A percentile compares a stretch with the other conserved stretches of the same genome.
These are phyloP conservation scores for Termitomyces sp. DNA, from an alignment of 768 basidiomycete genomes.

Conservation along the genomic window DNA sequence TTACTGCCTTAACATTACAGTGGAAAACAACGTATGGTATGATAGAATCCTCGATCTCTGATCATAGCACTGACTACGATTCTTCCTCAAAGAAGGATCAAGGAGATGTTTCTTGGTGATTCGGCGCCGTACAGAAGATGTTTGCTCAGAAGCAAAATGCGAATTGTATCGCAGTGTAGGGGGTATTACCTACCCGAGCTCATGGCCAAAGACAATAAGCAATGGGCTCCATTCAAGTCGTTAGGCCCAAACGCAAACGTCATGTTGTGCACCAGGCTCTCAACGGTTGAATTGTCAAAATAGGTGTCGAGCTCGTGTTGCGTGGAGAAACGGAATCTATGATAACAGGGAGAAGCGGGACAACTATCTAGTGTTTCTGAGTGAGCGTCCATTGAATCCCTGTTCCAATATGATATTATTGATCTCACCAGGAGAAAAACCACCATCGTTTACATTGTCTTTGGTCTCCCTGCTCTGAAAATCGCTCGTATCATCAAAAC, in stretches of 20 bases:
- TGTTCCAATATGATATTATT: not conserved
- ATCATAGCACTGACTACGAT: not conserved
- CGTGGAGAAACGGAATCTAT: not conserved
- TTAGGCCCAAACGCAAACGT: not conserved
- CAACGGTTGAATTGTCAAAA: not conserved
- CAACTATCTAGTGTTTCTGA: not conserved
- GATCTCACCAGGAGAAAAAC: not conserved
- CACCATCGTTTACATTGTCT: not conserved
- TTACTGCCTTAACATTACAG: not conserved
- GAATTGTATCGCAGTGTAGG: no score
- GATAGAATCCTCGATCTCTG: not conserved
- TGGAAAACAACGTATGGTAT: not conserved
- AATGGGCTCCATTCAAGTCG: not conserved
- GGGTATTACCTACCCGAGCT: not conserved
- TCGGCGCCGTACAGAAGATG: no score
- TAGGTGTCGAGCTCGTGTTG: not conserved
- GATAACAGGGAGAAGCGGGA: not conserved
- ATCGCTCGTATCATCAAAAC: not conserved
- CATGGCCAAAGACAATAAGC: not conserved
- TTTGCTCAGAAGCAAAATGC: not conserved
- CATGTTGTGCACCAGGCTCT: not conserved
- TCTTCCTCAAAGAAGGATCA: not conserved
- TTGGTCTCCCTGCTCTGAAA: not conserved
- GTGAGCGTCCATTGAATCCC: not conserved
- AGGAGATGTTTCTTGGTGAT: not conserved